A percentile compares a stretch with the other conserved stretches of the same genome.
Evolutionary conservation across 164 flowering plant species (phyloP).

Genomic region (Platanus orientalis): DNA sequence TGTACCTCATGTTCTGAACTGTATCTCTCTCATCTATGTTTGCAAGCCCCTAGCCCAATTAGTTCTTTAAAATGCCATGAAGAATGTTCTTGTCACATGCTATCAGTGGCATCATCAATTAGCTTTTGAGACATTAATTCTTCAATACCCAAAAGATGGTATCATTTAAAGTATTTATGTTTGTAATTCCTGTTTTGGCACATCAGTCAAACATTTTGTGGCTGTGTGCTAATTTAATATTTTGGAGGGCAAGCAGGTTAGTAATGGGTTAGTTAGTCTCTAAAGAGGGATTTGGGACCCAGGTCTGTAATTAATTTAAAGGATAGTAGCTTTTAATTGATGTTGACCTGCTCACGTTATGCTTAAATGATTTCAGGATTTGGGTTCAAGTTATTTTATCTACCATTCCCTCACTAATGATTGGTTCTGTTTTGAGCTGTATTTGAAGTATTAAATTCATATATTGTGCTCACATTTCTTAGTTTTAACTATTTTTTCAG

Average conservation of each 20-base stretch:
- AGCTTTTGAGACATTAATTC: background rate
- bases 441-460: background rate
- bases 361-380: too few species aligned
- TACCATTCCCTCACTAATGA: too few species aligned
- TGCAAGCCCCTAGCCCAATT: background rate
- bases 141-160: too few species aligned
- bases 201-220: background rate
- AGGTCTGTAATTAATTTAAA: too few species aligned
- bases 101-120: background rate
- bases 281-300: too few species aligned
- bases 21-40: background rate
- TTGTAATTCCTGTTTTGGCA: background rate
- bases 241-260: too few species aligned
- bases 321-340: too few species aligned
- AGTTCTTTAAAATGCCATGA: background rate
- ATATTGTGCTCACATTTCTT: background rate
- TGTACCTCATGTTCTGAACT: background rate
- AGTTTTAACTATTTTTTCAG: constrained; percentile 25
- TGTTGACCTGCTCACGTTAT: too few species aligned
- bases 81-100: background rate
- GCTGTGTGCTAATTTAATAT: too few species aligned
- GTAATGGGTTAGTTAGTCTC: too few species aligned
- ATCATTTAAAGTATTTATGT: too few species aligned
- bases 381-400: too few species aligned
- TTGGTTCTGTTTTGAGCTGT: background rate